Conservation (phyloP, 805 yeast species). For the Monosporozyma unispora region DNA sequence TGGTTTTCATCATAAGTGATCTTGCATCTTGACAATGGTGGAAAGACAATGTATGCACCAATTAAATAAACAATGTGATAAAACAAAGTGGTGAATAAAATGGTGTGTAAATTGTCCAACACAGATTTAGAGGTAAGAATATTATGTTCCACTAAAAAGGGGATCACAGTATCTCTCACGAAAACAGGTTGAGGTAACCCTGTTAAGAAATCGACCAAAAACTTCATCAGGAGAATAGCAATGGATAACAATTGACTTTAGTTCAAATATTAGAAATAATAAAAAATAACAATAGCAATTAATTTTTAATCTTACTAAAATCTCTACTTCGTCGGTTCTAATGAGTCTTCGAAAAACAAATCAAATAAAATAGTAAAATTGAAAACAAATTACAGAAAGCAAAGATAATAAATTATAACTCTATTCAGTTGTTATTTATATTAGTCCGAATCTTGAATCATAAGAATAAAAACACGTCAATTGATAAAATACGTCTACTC, state of each 20-base stretch:
- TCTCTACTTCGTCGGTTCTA: too few relatives aligned
- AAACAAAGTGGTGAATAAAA: slow-evolving; percentile 22
- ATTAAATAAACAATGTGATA: slow-evolving; percentile 25
- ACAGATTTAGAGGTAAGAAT: slow-evolving; percentile 17
- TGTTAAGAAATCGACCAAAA: slow-evolving; percentile 11
- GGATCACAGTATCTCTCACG: slow-evolving; percentile 10
- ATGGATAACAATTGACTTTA: not conserved
- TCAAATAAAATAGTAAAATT: too few relatives aligned
- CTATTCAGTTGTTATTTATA: too few relatives aligned
- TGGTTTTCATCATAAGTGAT: slow-evolving; percentile 8
- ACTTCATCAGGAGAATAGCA: slow-evolving; percentile 1
- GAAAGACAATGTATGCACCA: slow-evolving; percentile 23
- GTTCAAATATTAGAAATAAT: not conserved
- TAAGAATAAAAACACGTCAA: not conserved
- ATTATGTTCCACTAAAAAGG: slow-evolving; percentile 9
- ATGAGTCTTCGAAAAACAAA: too few relatives aligned
- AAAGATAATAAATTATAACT: too few relatives aligned
- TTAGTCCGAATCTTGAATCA: not conserved
- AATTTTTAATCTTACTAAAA: too few relatives aligned
- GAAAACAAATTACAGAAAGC: too few relatives aligned
- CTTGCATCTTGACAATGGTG: slow-evolving; percentile 15
- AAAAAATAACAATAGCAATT: not conserved
- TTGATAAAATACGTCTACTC: not conserved
- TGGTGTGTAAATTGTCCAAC: slow-evolving; percentile 22
- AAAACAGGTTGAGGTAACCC: slow-evolving; percentile 14